A percentile compares a stretch with the other conserved stretches of the same genome.
Conservation (phyloP, 257 asterid genomes). For the Avicennia marina region DNA sequence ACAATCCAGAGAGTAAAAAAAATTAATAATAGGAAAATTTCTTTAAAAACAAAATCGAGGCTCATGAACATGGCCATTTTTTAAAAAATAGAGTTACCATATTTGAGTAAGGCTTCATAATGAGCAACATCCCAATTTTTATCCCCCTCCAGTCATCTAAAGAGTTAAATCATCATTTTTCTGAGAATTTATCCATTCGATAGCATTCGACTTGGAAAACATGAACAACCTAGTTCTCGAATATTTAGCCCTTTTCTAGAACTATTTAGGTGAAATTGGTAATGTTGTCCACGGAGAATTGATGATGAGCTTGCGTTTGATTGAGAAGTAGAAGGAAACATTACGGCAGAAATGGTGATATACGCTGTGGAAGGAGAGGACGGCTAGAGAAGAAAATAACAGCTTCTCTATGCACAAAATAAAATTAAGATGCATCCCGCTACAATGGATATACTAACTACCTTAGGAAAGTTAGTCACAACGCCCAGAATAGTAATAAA, state of each 20-base stretch:
- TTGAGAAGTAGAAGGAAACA: constrained; percentile 11
- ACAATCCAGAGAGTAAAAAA: not conserved
- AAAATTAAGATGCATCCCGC: too few relatives aligned
- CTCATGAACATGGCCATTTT: constrained; percentile 88
- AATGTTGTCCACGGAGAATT: constrained; percentile 1
- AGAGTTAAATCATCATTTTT: constrained; percentile 17
- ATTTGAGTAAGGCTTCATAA: constrained; percentile 64
- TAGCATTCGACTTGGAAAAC: constrained; percentile 40
- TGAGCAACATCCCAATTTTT: constrained; percentile 50
- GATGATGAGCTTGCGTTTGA: constrained; percentile 16
- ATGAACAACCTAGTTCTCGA: constrained; percentile 26
- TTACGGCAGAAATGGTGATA: constrained; percentile 26
- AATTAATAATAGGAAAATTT: not conserved
- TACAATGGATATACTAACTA: too few relatives aligned
- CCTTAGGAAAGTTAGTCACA: too few relatives aligned
- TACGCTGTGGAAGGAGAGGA: too few relatives aligned
- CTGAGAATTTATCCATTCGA: constrained; percentile 33
- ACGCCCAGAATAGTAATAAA: too few relatives aligned
- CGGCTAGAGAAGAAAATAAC: too few relatives aligned
- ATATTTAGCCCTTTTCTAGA: constrained; percentile 17
- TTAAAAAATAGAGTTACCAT: constrained; percentile 91
- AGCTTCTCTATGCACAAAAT: too few relatives aligned
- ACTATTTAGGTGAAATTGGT: constrained; percentile 22
- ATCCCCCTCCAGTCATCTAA: constrained; percentile 11
- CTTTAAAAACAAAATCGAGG: not conserved